These are phyloP conservation scores for Russula griseocarnosa DNA, from an alignment of 768 basidiomycete genomes.

Conservation along the genomic window DNA sequence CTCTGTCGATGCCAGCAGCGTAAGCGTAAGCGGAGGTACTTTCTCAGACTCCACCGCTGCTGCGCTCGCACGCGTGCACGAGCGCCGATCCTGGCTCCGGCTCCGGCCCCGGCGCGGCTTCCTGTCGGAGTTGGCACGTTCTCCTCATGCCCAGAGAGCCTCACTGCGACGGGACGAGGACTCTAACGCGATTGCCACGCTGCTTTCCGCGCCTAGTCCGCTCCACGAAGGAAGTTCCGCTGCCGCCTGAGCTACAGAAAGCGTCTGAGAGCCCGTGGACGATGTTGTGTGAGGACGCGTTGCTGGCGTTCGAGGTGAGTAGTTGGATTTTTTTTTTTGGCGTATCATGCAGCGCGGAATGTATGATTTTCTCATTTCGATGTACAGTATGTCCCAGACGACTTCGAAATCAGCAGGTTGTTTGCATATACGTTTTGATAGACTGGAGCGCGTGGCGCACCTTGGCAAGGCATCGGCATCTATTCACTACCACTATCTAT, in stretches of 20 bases:
- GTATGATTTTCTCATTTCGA: background rate
- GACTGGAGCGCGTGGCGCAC: no score
- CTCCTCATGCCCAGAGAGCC: background rate
- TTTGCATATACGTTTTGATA: conserved; percentile 20
- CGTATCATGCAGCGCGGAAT: no score
- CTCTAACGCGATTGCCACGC: background rate
- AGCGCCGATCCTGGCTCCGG: no score
- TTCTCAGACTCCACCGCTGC: background rate
- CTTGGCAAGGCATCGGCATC: background rate
- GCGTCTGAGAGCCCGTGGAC: conserved; percentile 16
- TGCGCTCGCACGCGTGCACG: background rate
- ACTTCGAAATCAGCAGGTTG: conserved; percentile 17
- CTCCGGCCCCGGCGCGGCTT: background rate
- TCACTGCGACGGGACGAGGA: no score
- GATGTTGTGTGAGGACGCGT: conserved; percentile 23
- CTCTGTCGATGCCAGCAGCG: background rate
- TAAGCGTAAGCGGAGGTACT: no score
- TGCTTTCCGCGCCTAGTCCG: background rate
- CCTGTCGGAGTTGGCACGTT: background rate
- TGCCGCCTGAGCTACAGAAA: conserved; percentile 9
- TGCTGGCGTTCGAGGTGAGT: conserved; percentile 24
- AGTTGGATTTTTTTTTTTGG: background rate
- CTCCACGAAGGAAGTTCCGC: conserved; percentile 16
- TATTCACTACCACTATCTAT: background rate
- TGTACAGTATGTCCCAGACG: conserved; percentile 16